Conservation (phyloP, 2,329 filamentous ascomycete genomes). For the Aspergillus sp. region DNA sequence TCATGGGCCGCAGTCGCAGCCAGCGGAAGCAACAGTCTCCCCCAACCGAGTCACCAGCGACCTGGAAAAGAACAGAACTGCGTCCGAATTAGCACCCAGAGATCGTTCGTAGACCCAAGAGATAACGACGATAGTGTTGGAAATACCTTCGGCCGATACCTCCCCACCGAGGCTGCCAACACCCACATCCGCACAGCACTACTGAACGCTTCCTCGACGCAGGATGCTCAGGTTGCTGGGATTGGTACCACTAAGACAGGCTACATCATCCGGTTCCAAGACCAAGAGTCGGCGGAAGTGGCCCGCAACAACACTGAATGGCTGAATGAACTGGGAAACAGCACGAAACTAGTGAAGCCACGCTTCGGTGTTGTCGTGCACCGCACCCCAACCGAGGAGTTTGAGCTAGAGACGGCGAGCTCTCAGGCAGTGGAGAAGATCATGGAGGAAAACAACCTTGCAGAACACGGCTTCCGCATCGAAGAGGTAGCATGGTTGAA, state of each 20-base stretch:
- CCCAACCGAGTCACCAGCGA: no score
- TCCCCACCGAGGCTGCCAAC: background rate
- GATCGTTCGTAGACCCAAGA: no score
- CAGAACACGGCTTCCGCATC: conserved; percentile 20
- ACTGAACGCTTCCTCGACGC: background rate
- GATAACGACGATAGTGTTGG: no score
- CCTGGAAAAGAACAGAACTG: no score
- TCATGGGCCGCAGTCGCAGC: no score
- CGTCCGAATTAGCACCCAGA: no score
- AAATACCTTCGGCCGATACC: no score
- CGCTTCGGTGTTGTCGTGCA: conserved; percentile 19
- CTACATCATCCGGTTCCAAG: conserved; percentile 26
- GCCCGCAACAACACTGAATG: conserved; percentile 24
- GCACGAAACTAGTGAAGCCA: conserved; percentile 22
- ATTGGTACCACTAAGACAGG: conserved; percentile 22
- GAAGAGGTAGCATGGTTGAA: conserved; percentile 29
- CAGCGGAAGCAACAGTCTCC: no score
- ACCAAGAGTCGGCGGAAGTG: conserved; percentile 17
- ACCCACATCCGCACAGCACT: background rate
- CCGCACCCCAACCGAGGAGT: conserved; percentile 19
- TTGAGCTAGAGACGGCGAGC: conserved; percentile 12
- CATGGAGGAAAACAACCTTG: conserved; percentile 20
- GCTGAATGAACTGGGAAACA: conserved; percentile 20
- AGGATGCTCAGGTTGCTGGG: conserved; percentile 20
- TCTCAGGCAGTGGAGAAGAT: conserved; percentile 16